These are phyloP conservation scores for Penicillium sp. DNA, from an alignment of 2,329 filamentous ascomycete genomes.

Conservation along the genomic window DNA sequence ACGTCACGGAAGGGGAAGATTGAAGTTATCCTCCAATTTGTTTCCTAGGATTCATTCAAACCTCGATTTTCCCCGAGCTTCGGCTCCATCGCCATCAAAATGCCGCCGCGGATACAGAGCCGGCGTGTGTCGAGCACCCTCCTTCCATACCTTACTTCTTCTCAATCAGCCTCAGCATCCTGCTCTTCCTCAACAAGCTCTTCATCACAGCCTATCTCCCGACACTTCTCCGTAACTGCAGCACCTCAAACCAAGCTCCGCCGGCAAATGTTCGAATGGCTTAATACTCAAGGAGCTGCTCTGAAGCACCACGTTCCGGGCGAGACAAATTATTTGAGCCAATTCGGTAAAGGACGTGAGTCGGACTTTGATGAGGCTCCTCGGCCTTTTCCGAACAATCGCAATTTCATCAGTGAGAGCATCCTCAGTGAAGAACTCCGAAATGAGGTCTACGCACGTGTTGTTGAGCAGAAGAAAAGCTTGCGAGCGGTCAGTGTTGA, in stretches of 20 bases:
- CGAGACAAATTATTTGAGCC: constrained; percentile 29
- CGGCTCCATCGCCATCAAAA: constrained; percentile 18
- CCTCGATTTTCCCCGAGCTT: constrained; percentile 1
- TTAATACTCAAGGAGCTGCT: constrained; percentile 39
- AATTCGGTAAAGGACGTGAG: constrained; percentile 7
- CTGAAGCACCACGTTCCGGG: constrained; percentile 32
- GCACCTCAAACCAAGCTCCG: constrained; percentile 46
- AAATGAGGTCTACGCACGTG: constrained; percentile 65
- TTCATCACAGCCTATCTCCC: constrained; percentile 20
- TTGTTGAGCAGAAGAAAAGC: constrained; percentile 60
- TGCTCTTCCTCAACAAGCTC: constrained; percentile 13
- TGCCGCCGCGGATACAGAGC: constrained; percentile 39
- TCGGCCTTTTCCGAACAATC: constrained; percentile 69
- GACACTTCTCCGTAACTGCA: constrained; percentile 32
- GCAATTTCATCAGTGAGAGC: constrained; percentile 60
- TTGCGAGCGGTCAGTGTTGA: constrained; percentile 72
- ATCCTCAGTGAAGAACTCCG: constrained; percentile 69
- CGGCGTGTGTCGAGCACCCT: constrained; percentile 32
- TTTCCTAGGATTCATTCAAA: no score
- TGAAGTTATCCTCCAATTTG: not conserved
- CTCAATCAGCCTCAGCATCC: constrained; percentile 18
- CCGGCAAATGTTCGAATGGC: constrained; percentile 54
- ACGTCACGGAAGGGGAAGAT: not conserved
- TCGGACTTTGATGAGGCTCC: constrained; percentile 1
- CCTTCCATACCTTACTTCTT: constrained; percentile 30